These are phyloP conservation scores for Xylaria nigripes DNA, from an alignment of 495 filamentous ascomycete species.

Conservation along the genomic window DNA sequence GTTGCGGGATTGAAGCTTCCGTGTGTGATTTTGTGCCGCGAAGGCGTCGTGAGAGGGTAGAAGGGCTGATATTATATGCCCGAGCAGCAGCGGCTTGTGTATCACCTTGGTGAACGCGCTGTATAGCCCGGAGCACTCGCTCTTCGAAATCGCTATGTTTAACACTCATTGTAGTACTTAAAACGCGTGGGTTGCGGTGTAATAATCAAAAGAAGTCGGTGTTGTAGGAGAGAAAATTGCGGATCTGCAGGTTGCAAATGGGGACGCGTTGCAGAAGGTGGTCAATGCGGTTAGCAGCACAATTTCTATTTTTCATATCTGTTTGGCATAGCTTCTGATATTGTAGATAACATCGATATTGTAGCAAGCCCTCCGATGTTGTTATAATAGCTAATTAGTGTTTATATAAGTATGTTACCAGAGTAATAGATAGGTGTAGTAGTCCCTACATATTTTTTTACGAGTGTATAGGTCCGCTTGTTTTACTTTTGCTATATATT, in stretches of 20 bases:
- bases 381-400: no score
- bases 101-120: background rate
- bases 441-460: no score
- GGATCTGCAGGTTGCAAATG: background rate
- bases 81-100: background rate
- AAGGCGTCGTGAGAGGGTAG: background rate
- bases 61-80: background rate
- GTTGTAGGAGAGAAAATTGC: background rate
- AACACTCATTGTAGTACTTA: background rate
- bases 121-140: background rate
- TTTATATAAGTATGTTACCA: no score
- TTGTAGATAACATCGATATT: no score
- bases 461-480: no score
- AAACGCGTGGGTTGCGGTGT: background rate
- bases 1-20: background rate
- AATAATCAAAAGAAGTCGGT: background rate
- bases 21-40: background rate
- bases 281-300: slow-evolving; percentile 1
- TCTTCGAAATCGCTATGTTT: background rate
- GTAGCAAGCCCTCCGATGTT: no score
- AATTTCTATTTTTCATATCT: no score
- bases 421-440: no score
- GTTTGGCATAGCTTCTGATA: no score
- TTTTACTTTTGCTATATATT: no score
- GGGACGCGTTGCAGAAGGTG: background rate